Base-by-base conservation (phyloP, 495 filamentous ascomycete genomes). In the Astrothelium subdiscretum region DNA sequence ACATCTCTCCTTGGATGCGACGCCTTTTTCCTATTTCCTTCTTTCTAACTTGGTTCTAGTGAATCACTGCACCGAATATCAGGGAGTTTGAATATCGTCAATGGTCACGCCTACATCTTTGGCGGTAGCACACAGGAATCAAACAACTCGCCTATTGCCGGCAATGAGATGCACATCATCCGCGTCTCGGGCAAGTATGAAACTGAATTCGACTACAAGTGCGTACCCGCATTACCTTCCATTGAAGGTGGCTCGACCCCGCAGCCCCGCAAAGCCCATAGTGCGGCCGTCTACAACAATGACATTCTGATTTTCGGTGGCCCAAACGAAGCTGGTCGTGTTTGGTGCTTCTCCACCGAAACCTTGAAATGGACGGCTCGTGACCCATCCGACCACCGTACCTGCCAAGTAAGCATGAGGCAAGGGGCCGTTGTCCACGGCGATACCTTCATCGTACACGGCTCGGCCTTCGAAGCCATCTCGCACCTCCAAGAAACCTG, bases 101-200 rank as follows among this genome's bases (percentile, higher is more conserved):
- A 66, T 52, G 68, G 77, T 59, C 77, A 75, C 51, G 74, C 75
- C 11, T 77, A 80, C 67, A 74, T 82, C 58, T 80, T 81, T 62
- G 80, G 80, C 10, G 80, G 80, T 54, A 64, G 70, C 31, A 70
- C 69, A 2, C 65, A 61, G 15, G 48, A 29, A 54, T 54, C 48
- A 11, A 54, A 29, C 35, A 61, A 66, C 0, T 69, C 71, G 27
- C 60, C 71, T 6, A 66, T 80, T 31, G 77, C 77, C 24, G 68
- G 71, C 18, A 74, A 75, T 62, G 74, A 73, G 11, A 70, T 80
- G 2, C 77, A 81, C 62, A 71, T 71, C 52, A 63, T 81, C 59
- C 48, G 71, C 72, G 24, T 63, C 81, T 8, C 74, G 77, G 0
- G 58, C 60, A 10, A 59, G 63, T 31, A 68, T 61, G 43, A 57